These are phyloP conservation scores for Phytophthora fragariaefolia DNA, from an alignment of 352 stramenopile species.

Conservation along the genomic window DNA sequence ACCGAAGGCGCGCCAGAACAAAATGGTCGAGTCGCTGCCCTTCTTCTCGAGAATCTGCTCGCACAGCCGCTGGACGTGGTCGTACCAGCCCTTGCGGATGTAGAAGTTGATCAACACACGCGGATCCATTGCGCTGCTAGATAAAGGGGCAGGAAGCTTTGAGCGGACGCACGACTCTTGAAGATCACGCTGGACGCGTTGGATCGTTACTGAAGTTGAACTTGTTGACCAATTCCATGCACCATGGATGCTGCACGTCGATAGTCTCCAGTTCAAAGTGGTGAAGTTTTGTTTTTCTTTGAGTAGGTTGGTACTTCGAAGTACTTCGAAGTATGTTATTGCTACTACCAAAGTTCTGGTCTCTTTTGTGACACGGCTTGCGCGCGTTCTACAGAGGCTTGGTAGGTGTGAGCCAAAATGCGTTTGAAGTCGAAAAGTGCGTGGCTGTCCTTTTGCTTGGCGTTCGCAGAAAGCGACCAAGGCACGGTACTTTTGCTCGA, in stretches of 20 bases:
- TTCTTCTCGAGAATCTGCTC: conserved; percentile 82
- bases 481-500: conserved; percentile 63
- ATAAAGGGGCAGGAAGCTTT: background rate
- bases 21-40: conserved; percentile 74
- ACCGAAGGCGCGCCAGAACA: conserved; percentile 90
- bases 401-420: conserved; percentile 47
- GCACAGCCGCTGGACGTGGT: conserved; percentile 86
- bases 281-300: too few species aligned
- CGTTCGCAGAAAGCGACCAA: conserved; percentile 59
- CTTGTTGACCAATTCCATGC: conserved; percentile 15
- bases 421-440: conserved; percentile 71
- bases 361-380: too few species aligned
- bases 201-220: conserved; percentile 27
- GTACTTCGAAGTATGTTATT: too few species aligned
- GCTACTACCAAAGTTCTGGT: too few species aligned
- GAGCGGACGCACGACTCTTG: conserved; percentile 18
- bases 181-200: conserved; percentile 16
- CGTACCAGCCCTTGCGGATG: conserved; percentile 87
- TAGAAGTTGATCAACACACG: conserved; percentile 90
- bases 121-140: conserved; percentile 49
- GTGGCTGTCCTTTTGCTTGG: conserved; percentile 52
- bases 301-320: too few species aligned
- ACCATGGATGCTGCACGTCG: too few species aligned
- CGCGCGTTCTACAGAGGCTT: background rate
- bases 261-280: too few species aligned